Evolutionary conservation across 208 protist species (phyloP).

Genomic region (Wallacemonas collosoma): DNA sequence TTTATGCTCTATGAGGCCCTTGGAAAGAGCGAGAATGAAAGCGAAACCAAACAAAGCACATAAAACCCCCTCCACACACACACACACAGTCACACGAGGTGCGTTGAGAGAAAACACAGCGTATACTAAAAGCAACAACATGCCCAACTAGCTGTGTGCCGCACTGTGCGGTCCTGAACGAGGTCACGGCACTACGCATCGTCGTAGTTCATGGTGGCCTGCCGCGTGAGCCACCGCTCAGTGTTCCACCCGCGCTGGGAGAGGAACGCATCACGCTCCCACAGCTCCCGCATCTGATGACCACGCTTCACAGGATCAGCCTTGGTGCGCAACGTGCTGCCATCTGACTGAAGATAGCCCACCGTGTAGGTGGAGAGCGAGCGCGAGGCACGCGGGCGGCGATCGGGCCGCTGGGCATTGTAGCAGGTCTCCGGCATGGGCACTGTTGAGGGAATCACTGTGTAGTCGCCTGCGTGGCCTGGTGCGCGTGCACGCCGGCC

Average conservation of each 20-base stretch:
- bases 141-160: too few species aligned
- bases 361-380: constrained; percentile 38
- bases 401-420: not conserved
- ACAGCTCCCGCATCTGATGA: constrained; percentile 74
- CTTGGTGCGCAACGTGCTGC: constrained; percentile 55
- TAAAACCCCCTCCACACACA: not conserved
- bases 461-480: constrained; percentile 9
- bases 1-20: not conserved
- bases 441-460: not conserved
- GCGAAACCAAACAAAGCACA: constrained; percentile 12
- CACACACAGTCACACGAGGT: not conserved
- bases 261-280: constrained; percentile 71
- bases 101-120: not conserved
- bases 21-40: constrained; percentile 1
- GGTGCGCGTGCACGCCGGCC: not conserved
- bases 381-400: constrained; percentile 2
- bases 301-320: constrained; percentile 74
- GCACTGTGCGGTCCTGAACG: not conserved
- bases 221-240: constrained; percentile 34
- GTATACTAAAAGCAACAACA: too few species aligned
- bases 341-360: constrained; percentile 50
- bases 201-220: constrained; percentile 29
- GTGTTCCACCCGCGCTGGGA: constrained; percentile 39
- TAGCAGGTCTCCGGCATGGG: constrained; percentile 10
- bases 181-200: not conserved